Conservation (phyloP, 441 rosid species). For the Omphalea diandra region DNA sequence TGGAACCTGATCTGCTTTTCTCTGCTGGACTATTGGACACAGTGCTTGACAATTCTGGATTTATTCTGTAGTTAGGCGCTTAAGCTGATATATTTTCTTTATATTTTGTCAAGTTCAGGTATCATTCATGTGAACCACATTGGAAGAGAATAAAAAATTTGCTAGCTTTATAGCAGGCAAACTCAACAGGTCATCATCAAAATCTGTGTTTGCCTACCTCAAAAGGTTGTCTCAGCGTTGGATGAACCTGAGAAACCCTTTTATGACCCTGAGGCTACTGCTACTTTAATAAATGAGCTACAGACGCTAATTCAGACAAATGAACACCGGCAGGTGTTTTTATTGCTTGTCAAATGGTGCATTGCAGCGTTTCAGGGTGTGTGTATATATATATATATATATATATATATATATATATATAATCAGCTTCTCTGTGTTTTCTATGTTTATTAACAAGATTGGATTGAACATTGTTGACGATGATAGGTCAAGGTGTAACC, state of each 20-base stretch:
- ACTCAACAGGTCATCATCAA: conserved; percentile 67
- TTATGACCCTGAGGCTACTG: conserved; percentile 77
- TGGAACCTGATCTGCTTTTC: background rate
- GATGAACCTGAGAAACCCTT: conserved; percentile 81
- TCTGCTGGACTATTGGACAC: background rate
- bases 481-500: conserved; percentile 61
- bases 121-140: conserved; percentile 75
- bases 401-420: too few relatives aligned
- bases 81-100: conserved; percentile 12
- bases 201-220: conserved; percentile 68
- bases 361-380: background rate
- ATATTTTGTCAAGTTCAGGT: conserved; percentile 49
- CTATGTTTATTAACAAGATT: conserved; percentile 10
- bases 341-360: conserved; percentile 19
- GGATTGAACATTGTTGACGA: conserved; percentile 23
- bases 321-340: conserved; percentile 63
- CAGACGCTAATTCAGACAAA: conserved; percentile 52
- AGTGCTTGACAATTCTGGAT: background rate
- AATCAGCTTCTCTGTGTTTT: background rate
- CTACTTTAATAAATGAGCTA: conserved; percentile 59
- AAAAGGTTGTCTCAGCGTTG: conserved; percentile 78
- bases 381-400: too few relatives aligned
- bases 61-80: background rate
- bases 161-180: conserved; percentile 80
- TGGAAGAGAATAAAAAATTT: conserved; percentile 72